Conservation (phyloP, 2,329 filamentous ascomycete genomes). For the Phaeosphaeria sp. region DNA sequence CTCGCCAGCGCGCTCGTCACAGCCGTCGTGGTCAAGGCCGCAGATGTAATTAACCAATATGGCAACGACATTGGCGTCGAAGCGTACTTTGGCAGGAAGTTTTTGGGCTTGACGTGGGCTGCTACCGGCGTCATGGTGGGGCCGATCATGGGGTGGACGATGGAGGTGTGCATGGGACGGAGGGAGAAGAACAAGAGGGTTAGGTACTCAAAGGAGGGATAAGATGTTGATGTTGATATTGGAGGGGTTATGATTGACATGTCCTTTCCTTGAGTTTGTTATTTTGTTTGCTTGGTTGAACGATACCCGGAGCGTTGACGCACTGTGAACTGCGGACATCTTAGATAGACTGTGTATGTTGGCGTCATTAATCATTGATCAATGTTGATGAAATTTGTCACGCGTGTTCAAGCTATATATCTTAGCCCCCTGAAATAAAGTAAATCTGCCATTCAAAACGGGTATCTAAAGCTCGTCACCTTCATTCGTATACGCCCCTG, state of each 20-base stretch:
- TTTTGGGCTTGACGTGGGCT: slow-evolving; percentile 66
- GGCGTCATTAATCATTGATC: not conserved
- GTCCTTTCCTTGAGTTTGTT: not conserved
- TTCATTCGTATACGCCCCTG: not conserved
- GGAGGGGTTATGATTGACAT: not conserved
- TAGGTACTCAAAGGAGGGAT: not conserved
- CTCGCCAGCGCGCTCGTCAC: slow-evolving; percentile 77
- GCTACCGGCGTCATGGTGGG: slow-evolving; percentile 55
- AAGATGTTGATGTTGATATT: not conserved
- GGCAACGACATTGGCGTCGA: slow-evolving; percentile 58
- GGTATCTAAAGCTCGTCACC: not conserved
- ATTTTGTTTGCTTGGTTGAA: not conserved
- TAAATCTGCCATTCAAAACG: not conserved
- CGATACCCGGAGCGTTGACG: not conserved
- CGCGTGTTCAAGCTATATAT: too few relatives aligned
- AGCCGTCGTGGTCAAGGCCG: slow-evolving; percentile 63
- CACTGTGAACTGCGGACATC: not conserved
- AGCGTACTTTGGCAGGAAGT: slow-evolving; percentile 60
- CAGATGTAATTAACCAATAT: slow-evolving; percentile 60
- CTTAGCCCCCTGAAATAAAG: not conserved
- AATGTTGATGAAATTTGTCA: not conserved
- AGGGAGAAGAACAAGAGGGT: not conserved
- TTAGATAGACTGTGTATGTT: not conserved
- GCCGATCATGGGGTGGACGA: not conserved
- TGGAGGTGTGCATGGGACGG: not conserved